phyloP scores from a whole-genome alignment of 257 asterid species.

The Asclepias syriaca region DNA sequence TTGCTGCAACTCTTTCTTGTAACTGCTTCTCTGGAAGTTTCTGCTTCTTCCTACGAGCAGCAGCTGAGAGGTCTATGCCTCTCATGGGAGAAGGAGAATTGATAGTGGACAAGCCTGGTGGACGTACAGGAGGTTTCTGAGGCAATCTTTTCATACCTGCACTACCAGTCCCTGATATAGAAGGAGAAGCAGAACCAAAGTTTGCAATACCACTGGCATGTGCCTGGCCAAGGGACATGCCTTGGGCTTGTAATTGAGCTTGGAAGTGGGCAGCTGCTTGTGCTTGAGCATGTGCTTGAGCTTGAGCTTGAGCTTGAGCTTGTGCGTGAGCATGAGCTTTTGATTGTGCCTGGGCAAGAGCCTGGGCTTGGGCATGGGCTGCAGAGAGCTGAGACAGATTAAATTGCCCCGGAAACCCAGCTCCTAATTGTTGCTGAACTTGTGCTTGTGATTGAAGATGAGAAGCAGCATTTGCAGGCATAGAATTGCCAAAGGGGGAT shows the following conservation, averaged over 20 bases:
- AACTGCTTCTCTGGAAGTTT: conserved; percentile 90
- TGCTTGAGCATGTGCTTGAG: conserved; percentile 43
- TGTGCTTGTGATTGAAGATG: conserved; percentile 36
- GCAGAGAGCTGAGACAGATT: conserved; percentile 65
- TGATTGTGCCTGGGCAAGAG: conserved; percentile 73
- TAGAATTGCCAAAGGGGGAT: conserved; percentile 74
- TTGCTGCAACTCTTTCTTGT: conserved; percentile 90
- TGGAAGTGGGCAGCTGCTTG: conserved; percentile 49
- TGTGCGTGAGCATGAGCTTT: conserved; percentile 33
- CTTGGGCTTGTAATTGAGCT: conserved; percentile 85
- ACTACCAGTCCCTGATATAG: conserved; percentile 66
- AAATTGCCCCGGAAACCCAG: conserved; percentile 69
- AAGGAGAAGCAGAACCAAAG: conserved; percentile 69
- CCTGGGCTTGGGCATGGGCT: conserved; percentile 85
- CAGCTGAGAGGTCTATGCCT: conserved; percentile 68
- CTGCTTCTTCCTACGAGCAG: conserved; percentile 92
- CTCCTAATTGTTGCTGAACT: conserved; percentile 54
- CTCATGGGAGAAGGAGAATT: conserved; percentile 66
- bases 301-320: conserved; percentile 4
- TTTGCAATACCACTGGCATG: conserved; percentile 52
- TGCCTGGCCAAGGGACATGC: conserved; percentile 67
- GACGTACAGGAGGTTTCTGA: conserved; percentile 88
- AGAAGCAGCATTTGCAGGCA: conserved; percentile 44
- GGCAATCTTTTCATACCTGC: conserved; percentile 53
- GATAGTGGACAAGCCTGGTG: conserved; percentile 52